Evolutionary conservation across 306 rosid genomes (phyloP).

Genomic region (Glycine tomentella): DNA sequence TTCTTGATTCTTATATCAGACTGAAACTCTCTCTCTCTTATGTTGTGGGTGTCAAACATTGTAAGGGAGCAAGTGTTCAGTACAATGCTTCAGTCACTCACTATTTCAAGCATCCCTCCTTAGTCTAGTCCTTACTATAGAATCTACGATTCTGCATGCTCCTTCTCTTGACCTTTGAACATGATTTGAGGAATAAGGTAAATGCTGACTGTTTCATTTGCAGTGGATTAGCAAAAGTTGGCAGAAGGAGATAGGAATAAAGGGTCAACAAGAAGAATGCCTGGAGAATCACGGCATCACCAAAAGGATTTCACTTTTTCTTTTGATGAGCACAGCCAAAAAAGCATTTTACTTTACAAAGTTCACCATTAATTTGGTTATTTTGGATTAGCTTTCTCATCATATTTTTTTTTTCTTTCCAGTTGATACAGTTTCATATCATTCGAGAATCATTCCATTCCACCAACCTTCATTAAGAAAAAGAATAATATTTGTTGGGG

Average conservation of each 20-base stretch:
- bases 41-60: not conserved
- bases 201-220: constrained; percentile 21
- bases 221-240: constrained; percentile 19
- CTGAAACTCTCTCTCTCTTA: no score
- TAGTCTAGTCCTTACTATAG: not conserved
- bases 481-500: not conserved
- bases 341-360: constrained; percentile 3
- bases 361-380: not conserved
- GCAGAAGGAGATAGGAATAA: constrained; percentile 31
- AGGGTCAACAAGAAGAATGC: constrained; percentile 31
- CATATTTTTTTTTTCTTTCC: not conserved
- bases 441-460: constrained; percentile 8
- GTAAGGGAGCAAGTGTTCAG: not conserved
- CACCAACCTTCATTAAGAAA: not conserved
- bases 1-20: not conserved
- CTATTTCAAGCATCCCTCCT: constrained; percentile 9
- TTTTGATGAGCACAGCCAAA: not conserved
- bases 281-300: constrained; percentile 30
- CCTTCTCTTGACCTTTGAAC: constrained; percentile 40
- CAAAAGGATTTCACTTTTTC: constrained; percentile 15
- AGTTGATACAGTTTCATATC: constrained; percentile 1
- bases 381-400: not conserved
- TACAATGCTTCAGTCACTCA: not conserved
- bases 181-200: constrained; percentile 33
- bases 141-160: constrained; percentile 38